These are phyloP conservation scores for Ustilago sp. DNA, from an alignment of 1,284 basidiomycete species.

Conservation along the genomic window DNA sequence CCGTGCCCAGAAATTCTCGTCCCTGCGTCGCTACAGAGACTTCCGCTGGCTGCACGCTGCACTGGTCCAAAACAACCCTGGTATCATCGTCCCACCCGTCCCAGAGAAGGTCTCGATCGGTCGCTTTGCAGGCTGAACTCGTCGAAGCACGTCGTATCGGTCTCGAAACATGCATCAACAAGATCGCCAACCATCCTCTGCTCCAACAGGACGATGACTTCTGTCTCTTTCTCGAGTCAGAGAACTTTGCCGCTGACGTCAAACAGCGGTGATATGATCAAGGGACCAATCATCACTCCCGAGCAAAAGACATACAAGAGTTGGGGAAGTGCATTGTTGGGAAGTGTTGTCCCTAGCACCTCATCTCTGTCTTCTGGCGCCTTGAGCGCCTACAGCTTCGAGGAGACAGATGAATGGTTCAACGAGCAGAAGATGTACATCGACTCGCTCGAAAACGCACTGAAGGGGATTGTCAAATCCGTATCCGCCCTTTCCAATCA, in stretches of 20 bases:
- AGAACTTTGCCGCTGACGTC: slow-evolving; percentile 70
- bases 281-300: slow-evolving; percentile 64
- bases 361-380: slow-evolving; percentile 49
- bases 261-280: slow-evolving; percentile 76
- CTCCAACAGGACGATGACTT: slow-evolving; percentile 71
- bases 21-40: slow-evolving; percentile 93
- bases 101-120: slow-evolving; percentile 92
- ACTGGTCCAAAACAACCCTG: slow-evolving; percentile 90
- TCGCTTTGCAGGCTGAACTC: slow-evolving; percentile 70
- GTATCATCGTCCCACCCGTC: slow-evolving; percentile 94
- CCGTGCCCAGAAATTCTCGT: slow-evolving; percentile 71
- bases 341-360: slow-evolving; percentile 46
- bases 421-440: slow-evolving; percentile 86
- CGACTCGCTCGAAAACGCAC: slow-evolving; percentile 87
- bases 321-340: slow-evolving; percentile 42
- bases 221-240: slow-evolving; percentile 70
- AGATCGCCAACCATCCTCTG: slow-evolving; percentile 70
- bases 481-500: slow-evolving; percentile 85
- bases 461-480: slow-evolving; percentile 85
- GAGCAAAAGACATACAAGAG: slow-evolving; percentile 67
- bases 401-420: slow-evolving; percentile 98
- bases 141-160: slow-evolving; percentile 70
- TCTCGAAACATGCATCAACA: slow-evolving; percentile 70
- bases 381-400: slow-evolving; percentile 79
- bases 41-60: slow-evolving; percentile 97